Evolutionary conservation across 2,329 filamentous ascomycete species (phyloP), one percentile per base, ranked within the genome.

Genomic region (Didymella sp.): DNA sequence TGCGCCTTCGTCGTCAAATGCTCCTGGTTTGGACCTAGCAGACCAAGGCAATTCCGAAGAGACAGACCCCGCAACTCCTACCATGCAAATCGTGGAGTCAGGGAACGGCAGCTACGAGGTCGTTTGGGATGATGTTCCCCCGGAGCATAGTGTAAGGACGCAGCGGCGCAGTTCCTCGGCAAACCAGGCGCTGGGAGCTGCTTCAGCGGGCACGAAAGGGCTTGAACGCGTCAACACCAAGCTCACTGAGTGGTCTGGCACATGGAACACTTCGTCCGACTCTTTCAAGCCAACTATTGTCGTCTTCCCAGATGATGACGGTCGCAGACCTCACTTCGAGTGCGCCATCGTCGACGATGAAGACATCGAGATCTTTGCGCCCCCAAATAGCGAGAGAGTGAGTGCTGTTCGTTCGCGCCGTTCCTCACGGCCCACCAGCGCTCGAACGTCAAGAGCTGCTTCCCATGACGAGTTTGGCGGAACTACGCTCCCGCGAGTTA

Each of bases 31-130:
- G 51, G 53, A 6, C 11, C 30, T 3, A 24, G 44, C 17, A 50
- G 46, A 41, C 12, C 41, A 25, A 24, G 42, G 6, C 5, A 2
- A 21, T 1, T 4, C n/a, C 7, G 33, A 50, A 15, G 15, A 43
- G 8, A 2, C 50, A 4, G 62, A 68, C 44, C 57, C 63, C n/a
- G 62, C 63, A n/a, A 75, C 68, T 3, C 69, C 73, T 0, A 75
- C 68, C 2, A 74, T 71, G 65, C 73, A 76, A 22, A 63, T 70
- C 6, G 66, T 72, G 3, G 67, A 75, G 31, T 71, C 73, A 1
- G 60, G 58, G 2, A 67, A 54, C 42, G 64, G 65, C 3, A 63
- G 57, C 30, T 74, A 74, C 43, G 67, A 71, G 46, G 58, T 75
- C 1, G 48, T 75, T n/a, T 74, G 73, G 72, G 67, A 73, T 19